A percentile compares a stretch with the other conserved stretches of the same genome.
These are phyloP conservation scores for Trametes hirsuta DNA, from an alignment of 1,284 basidiomycete species.

Conservation along the genomic window DNA sequence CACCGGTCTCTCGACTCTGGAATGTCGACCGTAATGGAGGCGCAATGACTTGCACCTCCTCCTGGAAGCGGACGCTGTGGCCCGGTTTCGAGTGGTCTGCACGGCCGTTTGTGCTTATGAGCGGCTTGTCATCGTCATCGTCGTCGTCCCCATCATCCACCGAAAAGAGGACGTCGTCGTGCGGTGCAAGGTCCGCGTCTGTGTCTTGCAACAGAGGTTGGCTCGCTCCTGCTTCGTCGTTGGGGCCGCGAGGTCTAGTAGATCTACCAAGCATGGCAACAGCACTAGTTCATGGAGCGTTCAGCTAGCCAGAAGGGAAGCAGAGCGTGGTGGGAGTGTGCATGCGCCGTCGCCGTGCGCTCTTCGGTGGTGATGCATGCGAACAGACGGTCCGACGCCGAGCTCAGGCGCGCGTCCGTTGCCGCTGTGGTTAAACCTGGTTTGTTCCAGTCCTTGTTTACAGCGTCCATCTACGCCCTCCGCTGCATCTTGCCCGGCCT, in stretches of 20 bases:
- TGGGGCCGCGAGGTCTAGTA: constrained; percentile 37
- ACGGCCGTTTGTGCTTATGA: constrained; percentile 22
- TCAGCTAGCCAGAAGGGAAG: neutral
- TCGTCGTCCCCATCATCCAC: constrained; percentile 34
- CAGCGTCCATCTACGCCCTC: neutral
- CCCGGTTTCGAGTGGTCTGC: constrained; percentile 22
- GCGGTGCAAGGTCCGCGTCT: constrained; percentile 39
- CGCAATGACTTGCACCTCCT: constrained; percentile 67
- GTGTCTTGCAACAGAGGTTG: constrained; percentile 57
- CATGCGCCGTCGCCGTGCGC: neutral
- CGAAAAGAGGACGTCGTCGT: constrained; percentile 36
- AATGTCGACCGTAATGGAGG: constrained; percentile 70
- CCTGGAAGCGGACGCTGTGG: constrained; percentile 59
- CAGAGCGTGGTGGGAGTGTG: constrained; percentile 11
- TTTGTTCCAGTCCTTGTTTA: neutral
- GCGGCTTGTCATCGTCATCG: constrained; percentile 33
- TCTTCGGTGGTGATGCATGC: neutral
- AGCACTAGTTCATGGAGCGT: constrained; percentile 6
- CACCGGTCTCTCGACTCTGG: constrained; percentile 77
- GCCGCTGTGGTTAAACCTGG: too few relatives aligned
- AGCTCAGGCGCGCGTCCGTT: constrained; percentile 2
- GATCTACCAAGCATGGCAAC: constrained; percentile 36
- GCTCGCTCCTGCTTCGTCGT: constrained; percentile 45
- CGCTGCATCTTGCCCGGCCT: neutral
- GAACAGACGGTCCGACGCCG: neutral